Evolutionary conservation across 169 alveolate genomes (phyloP).

Genomic region (Babesia caballi): DNA sequence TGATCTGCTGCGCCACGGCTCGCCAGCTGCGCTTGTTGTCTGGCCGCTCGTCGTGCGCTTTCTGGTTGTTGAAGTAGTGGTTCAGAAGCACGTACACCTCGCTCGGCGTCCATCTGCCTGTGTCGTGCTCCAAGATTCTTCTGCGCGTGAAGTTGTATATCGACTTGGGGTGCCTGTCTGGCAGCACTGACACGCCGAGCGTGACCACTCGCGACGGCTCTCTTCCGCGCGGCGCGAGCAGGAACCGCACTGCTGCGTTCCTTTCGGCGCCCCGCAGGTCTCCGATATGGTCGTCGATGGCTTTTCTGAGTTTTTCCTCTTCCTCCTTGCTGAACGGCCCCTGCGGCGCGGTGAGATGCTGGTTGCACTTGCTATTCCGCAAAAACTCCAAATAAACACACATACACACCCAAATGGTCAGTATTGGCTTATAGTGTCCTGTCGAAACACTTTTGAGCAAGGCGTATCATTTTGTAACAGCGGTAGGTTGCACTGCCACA

Average conservation of each 20-base stretch:
- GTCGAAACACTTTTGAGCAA: too few species aligned
- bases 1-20: constrained; percentile 7
- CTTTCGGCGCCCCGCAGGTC: neutral
- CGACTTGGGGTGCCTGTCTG: constrained; percentile 55
- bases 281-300: constrained; percentile 28
- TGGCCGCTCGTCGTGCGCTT: neutral
- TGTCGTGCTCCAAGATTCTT: constrained; percentile 6
- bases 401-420: too few species aligned
- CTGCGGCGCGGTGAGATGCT: constrained; percentile 1
- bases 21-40: constrained; percentile 30
- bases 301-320: neutral
- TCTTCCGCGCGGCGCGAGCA: constrained; percentile 27
- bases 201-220: neutral
- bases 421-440: too few species aligned
- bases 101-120: constrained; percentile 39
- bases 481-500: too few species aligned
- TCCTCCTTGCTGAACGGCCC: constrained; percentile 61
- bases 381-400: too few species aligned
- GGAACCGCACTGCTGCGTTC: constrained; percentile 11
- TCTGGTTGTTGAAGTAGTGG: constrained; percentile 12
- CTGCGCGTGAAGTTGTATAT: constrained; percentile 50
- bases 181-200: constrained; percentile 26
- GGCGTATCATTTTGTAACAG: too few species aligned
- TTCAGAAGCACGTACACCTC: constrained; percentile 46
- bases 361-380: too few species aligned